Conservation (phyloP, 257 asterid species). For the Avicennia marina region DNA sequence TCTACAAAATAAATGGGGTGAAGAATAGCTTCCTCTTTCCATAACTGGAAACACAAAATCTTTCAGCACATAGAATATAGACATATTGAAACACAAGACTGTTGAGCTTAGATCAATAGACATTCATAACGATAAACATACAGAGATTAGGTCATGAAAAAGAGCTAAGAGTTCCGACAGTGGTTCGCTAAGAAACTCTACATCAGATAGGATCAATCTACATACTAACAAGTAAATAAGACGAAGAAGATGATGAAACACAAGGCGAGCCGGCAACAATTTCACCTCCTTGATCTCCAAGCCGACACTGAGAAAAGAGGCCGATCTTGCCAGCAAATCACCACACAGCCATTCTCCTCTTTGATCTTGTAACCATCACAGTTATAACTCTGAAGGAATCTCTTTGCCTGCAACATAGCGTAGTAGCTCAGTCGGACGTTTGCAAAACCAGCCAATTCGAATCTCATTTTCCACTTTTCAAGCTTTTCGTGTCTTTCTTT, state of each 20-base stretch:
- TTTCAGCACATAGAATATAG: too few relatives aligned
- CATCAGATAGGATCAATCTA: constrained; percentile 1
- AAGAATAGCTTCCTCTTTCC: too few relatives aligned
- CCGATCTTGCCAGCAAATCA: constrained; percentile 93
- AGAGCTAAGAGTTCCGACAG: background rate
- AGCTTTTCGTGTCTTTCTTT: constrained; percentile 87
- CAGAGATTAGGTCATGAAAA: background rate
- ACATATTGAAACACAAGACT: background rate
- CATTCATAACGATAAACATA: background rate
- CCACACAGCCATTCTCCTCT: constrained; percentile 75
- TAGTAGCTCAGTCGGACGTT: constrained; percentile 77
- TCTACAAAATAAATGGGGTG: too few relatives aligned
- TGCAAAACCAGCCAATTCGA: constrained; percentile 56
- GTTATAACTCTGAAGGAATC: constrained; percentile 57
- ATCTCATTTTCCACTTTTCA: constrained; percentile 76
- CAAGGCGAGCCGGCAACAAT: background rate
- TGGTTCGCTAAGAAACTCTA: background rate
- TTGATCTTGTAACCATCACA: constrained; percentile 89
- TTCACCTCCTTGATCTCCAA: constrained; percentile 79
- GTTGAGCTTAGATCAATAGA: background rate
- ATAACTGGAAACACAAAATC: too few relatives aligned
- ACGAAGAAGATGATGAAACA: background rate
- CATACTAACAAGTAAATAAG: background rate
- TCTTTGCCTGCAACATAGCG: constrained; percentile 80
- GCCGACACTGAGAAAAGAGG: constrained; percentile 78